Evolutionary conservation across 2,329 filamentous ascomycete species (phyloP).

Genomic region (Stromatinia cepivora): DNA sequence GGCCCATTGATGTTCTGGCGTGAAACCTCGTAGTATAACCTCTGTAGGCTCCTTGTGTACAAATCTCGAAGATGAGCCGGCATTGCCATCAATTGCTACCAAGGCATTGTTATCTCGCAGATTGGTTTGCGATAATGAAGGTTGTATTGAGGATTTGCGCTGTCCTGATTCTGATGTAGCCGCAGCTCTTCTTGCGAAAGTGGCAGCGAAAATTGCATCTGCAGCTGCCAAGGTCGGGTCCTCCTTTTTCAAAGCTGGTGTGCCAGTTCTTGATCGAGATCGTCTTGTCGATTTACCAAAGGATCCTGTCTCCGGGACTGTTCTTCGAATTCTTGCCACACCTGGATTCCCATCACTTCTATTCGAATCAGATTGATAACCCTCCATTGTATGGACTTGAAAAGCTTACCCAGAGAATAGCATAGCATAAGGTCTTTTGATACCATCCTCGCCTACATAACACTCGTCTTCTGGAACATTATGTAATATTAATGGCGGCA

Average conservation of each 20-base stretch:
- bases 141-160: slow-evolving; percentile 38
- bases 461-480: slow-evolving; percentile 69
- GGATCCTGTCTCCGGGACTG: slow-evolving; percentile 60
- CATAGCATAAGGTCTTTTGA: slow-evolving; percentile 66
- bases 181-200: slow-evolving; percentile 49
- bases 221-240: slow-evolving; percentile 63
- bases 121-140: slow-evolving; percentile 41
- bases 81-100: slow-evolving; percentile 35
- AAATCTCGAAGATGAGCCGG: slow-evolving; percentile 33
- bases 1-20: slow-evolving; percentile 70
- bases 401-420: slow-evolving; percentile 60
- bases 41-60: slow-evolving; percentile 64
- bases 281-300: slow-evolving; percentile 67
- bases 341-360: slow-evolving; percentile 56
- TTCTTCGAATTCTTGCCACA: slow-evolving; percentile 52
- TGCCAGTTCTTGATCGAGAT: slow-evolving; percentile 62
- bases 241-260: slow-evolving; percentile 51
- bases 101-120: slow-evolving; percentile 42
- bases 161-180: slow-evolving; percentile 39
- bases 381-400: slow-evolving; percentile 17
- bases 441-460: slow-evolving; percentile 64
- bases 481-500: slow-evolving; percentile 67
- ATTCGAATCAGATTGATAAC: slow-evolving; percentile 27
- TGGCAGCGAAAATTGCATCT: slow-evolving; percentile 61
- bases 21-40: slow-evolving; percentile 82